A percentile compares a stretch with the other conserved stretches of the same genome.
Conservation (phyloP, 1,284 basidiomycete genomes). For the Boletus calvinii region DNA sequence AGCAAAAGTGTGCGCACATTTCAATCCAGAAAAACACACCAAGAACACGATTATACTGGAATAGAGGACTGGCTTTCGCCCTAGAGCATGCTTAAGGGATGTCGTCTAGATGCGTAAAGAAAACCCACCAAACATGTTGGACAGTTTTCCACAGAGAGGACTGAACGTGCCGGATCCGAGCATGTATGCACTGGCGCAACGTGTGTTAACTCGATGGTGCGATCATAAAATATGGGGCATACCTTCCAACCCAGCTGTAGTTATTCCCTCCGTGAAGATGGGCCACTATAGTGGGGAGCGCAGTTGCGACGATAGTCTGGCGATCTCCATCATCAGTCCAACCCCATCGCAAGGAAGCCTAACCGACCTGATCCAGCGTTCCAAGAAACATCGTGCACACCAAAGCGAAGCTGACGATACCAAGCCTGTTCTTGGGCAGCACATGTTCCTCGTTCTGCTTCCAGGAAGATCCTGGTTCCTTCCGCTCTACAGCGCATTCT, state of each 20-base stretch:
- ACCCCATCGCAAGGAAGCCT: not conserved
- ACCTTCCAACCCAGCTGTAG: constrained; percentile 80
- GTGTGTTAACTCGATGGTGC: constrained; percentile 16
- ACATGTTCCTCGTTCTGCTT: constrained; percentile 50
- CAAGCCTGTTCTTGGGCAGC: constrained; percentile 52
- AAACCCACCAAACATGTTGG: constrained; percentile 49
- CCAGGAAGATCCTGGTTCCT: constrained; percentile 48
- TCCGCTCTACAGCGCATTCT: not conserved
- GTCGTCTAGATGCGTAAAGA: constrained; percentile 46
- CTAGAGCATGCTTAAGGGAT: constrained; percentile 30
- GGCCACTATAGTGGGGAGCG: constrained; percentile 71
- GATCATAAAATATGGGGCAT: constrained; percentile 15
- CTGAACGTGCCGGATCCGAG: constrained; percentile 64
- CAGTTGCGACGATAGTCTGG: constrained; percentile 74
- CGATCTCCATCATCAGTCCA: not conserved
- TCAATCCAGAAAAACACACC: constrained; percentile 38
- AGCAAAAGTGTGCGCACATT: not conserved
- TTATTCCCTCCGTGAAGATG: constrained; percentile 65
- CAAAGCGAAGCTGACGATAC: constrained; percentile 53
- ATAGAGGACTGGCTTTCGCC: constrained; percentile 76
- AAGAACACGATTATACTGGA: constrained; percentile 69
- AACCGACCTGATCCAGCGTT: constrained; percentile 52
- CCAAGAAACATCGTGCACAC: constrained; percentile 58
- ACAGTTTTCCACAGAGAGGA: constrained; percentile 75
- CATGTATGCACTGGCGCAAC: constrained; percentile 60